Evolutionary conservation across 129 eudicot species (phyloP).

Genomic region (Flaveria robusta): DNA sequence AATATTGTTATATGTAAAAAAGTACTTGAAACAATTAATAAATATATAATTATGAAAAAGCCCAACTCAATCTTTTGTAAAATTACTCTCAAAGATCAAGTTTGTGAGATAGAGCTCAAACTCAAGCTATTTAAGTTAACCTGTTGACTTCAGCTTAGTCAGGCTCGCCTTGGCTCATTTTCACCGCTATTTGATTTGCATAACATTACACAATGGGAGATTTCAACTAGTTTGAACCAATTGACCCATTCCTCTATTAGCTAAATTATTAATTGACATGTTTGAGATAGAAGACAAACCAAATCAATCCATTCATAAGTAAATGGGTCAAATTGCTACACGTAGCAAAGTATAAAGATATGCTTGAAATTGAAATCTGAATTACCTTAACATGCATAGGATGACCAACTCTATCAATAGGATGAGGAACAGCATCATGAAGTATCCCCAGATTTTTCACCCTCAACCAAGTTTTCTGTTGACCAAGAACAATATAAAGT

Average conservation of each 20-base stretch:
- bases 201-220: not conserved
- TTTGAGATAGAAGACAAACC: not conserved
- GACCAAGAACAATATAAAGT: not conserved
- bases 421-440: conserved; percentile 81
- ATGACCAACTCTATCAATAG: conserved; percentile 55
- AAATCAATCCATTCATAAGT: not conserved
- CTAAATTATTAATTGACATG: not conserved
- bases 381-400: conserved; percentile 96
- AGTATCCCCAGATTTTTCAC: conserved; percentile 67
- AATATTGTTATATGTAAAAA: no score
- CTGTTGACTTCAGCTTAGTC: no score
- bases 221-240: not conserved
- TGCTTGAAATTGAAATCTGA: not conserved
- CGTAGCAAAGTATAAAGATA: not conserved
- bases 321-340: not conserved
- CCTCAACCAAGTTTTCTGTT: conserved; percentile 90
- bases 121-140: no score
- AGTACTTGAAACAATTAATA: no score
- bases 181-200: no score
- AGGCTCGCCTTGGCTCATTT: no score
- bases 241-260: not conserved
- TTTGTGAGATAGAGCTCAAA: no score
- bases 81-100: no score
- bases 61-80: no score
- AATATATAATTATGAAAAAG: no score